phyloP scores from a whole-genome alignment of 73 alveolate species.

The Symbiodinium natans region DNA sequence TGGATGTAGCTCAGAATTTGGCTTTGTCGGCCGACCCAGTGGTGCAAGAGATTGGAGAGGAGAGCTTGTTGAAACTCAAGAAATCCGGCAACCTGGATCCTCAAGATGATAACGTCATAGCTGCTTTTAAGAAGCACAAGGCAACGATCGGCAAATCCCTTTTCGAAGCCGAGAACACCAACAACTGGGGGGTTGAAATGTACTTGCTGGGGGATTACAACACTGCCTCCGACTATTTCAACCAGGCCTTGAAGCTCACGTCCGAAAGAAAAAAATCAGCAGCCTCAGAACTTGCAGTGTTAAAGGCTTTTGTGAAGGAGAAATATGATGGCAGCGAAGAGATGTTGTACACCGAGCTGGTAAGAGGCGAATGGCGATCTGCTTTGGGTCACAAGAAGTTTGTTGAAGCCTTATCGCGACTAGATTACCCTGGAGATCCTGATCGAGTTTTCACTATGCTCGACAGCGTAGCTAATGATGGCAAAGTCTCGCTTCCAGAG shows the following conservation, averaged over 20 bases:
- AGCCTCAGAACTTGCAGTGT: slow-evolving; percentile 59
- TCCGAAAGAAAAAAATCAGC: slow-evolving; percentile 63
- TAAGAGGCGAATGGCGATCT: slow-evolving; percentile 73
- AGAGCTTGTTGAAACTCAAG: background rate
- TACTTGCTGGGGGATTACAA: slow-evolving; percentile 42
- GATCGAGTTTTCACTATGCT: slow-evolving; percentile 53
- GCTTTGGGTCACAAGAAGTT: slow-evolving; percentile 73
- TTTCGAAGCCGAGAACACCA: slow-evolving; percentile 65
- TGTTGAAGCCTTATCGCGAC: slow-evolving; percentile 36
- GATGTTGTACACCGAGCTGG: slow-evolving; percentile 65
- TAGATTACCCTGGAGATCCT: slow-evolving; percentile 54
- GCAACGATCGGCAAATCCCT: slow-evolving; percentile 57
- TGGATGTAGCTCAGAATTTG: slow-evolving; percentile 51
- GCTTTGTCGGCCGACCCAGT: slow-evolving; percentile 51
- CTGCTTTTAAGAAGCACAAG: slow-evolving; percentile 85
- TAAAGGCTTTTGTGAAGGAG: slow-evolving; percentile 39
- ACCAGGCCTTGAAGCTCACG: slow-evolving; percentile 53
- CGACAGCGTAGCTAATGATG: slow-evolving; percentile 79
- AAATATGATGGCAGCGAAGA: slow-evolving; percentile 63
- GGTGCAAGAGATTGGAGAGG: slow-evolving; percentile 74
- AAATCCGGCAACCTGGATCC: slow-evolving; percentile 69
- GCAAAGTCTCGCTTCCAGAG: slow-evolving; percentile 66
- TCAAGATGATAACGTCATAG: slow-evolving; percentile 40
- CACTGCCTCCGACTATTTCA: slow-evolving; percentile 35
- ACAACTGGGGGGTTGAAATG: slow-evolving; percentile 72